These are phyloP conservation scores for Eutrema salsugineum DNA, from an alignment of 441 rosid genomes.

Conservation along the genomic window DNA sequence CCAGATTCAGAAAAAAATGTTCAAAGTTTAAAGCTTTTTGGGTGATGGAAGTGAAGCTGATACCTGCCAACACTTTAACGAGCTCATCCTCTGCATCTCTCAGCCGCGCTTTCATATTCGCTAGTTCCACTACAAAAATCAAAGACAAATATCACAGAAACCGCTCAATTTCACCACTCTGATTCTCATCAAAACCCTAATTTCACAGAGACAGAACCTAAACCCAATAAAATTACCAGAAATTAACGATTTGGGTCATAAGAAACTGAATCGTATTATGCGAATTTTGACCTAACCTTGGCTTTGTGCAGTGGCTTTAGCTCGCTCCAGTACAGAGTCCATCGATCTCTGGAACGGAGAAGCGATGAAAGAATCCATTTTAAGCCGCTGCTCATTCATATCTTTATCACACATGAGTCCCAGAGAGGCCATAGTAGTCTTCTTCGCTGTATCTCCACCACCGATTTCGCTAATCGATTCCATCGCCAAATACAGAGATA, in stretches of 20 bases:
- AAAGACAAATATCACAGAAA: background rate
- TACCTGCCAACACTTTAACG: constrained; percentile 78
- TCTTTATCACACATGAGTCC: constrained; percentile 42
- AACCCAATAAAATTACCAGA: background rate
- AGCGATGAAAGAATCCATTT: constrained; percentile 47
- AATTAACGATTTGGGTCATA: background rate
- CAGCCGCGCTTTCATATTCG: constrained; percentile 51
- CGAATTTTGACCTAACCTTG: constrained; percentile 40
- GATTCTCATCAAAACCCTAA: constrained; percentile 29
- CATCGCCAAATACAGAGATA: constrained; percentile 17
- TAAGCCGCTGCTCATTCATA: constrained; percentile 38
- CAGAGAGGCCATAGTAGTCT: constrained; percentile 62
- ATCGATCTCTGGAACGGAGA: constrained; percentile 43
- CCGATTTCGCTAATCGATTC: constrained; percentile 21
- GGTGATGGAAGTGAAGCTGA: background rate
- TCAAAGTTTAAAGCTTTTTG: background rate
- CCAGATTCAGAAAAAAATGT: background rate
- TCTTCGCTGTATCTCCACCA: constrained; percentile 28
- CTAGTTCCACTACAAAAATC: constrained; percentile 45
- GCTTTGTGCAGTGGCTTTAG: constrained; percentile 42
- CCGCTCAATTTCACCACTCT: constrained; percentile 1
- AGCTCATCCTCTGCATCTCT: constrained; percentile 78
- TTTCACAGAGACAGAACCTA: background rate
- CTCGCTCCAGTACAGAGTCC: constrained; percentile 43
- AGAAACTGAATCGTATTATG: background rate